These are phyloP conservation scores for Fusarium chuoi DNA, from an alignment of 2,329 filamentous ascomycete genomes.

Conservation along the genomic window DNA sequence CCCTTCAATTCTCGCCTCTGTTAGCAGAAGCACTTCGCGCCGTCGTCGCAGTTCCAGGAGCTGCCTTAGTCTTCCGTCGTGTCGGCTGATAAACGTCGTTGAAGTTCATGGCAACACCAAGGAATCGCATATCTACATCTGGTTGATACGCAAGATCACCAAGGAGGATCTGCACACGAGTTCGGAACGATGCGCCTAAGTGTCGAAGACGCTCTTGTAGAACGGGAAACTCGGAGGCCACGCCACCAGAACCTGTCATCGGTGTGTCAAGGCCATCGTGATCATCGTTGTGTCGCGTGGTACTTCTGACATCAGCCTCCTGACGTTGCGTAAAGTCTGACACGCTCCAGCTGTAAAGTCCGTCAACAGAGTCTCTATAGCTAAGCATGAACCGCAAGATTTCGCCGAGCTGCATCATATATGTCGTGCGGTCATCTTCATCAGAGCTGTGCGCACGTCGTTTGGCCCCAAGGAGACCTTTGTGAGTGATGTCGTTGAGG, in stretches of 20 bases:
- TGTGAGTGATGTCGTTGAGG: conserved; percentile 93
- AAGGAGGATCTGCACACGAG: conserved; percentile 80
- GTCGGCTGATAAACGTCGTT: conserved; percentile 93
- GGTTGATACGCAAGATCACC: conserved; percentile 93
- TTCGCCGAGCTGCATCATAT: conserved; percentile 91
- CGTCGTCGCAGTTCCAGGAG: conserved; percentile 35
- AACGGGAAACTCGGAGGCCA: conserved; percentile 74
- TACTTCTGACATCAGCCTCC: conserved; percentile 80
- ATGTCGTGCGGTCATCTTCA: conserved; percentile 77
- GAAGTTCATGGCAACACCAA: conserved; percentile 98
- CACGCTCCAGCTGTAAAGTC: conserved; percentile 92
- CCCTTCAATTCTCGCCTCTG: conserved; percentile 40
- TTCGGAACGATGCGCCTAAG: conserved; percentile 80
- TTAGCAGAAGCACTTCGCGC: conserved; percentile 36
- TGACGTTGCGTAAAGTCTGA: conserved; percentile 94
- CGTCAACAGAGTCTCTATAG: conserved; percentile 93
- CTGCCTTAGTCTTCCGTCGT: conserved; percentile 66
- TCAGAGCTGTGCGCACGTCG: conserved; percentile 56
- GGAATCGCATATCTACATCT: conserved; percentile 93
- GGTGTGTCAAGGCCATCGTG: conserved; percentile 32
- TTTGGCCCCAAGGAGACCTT: conserved; percentile 86
- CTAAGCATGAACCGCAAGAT: conserved; percentile 92
- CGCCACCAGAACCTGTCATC: conserved; percentile 59
- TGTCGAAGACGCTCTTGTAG: conserved; percentile 78
- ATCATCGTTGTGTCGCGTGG: conserved; percentile 58